phyloP scores from a whole-genome alignment of 768 basidiomycete genomes.

The Termitomyces sp. region DNA sequence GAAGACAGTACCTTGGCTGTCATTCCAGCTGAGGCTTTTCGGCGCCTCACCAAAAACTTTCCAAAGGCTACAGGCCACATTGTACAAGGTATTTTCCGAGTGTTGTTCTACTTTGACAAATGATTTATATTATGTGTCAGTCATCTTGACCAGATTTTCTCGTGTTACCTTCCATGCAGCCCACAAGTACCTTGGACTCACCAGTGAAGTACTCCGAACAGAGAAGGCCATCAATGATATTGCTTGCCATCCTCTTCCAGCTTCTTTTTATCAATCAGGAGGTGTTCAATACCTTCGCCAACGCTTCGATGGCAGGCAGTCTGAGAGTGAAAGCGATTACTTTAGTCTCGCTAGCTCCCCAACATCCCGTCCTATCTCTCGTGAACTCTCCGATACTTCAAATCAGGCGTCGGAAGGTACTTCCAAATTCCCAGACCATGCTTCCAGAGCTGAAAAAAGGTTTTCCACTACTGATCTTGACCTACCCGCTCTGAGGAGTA shows the following conservation, averaged over 20 bases:
- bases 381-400: slow-evolving; percentile 17
- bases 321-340: slow-evolving; percentile 55
- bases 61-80: slow-evolving; percentile 97
- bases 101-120: not conserved
- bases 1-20: slow-evolving; percentile 97
- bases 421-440: slow-evolving; percentile 16
- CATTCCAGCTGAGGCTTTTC: slow-evolving; percentile 96
- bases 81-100: slow-evolving; percentile 63
- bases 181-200: slow-evolving; percentile 92
- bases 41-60: slow-evolving; percentile 89
- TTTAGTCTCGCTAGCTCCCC: slow-evolving; percentile 34
- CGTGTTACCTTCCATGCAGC: slow-evolving; percentile 97
- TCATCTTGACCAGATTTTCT: slow-evolving; percentile 93
- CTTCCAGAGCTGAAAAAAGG: not conserved
- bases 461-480: slow-evolving; percentile 6
- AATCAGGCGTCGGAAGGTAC: slow-evolving; percentile 4
- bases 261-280: slow-evolving; percentile 87
- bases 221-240: slow-evolving; percentile 97
- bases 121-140: slow-evolving; percentile 23
- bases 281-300: slow-evolving; percentile 87
- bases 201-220: slow-evolving; percentile 90
- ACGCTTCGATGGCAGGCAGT: slow-evolving; percentile 66
- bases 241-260: slow-evolving; percentile 90
- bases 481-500: not conserved
- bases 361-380: slow-evolving; percentile 15